Evolutionary conservation across 2,329 filamentous ascomycete species (phyloP).

Genomic region (Zymoseptoria tritici): DNA sequence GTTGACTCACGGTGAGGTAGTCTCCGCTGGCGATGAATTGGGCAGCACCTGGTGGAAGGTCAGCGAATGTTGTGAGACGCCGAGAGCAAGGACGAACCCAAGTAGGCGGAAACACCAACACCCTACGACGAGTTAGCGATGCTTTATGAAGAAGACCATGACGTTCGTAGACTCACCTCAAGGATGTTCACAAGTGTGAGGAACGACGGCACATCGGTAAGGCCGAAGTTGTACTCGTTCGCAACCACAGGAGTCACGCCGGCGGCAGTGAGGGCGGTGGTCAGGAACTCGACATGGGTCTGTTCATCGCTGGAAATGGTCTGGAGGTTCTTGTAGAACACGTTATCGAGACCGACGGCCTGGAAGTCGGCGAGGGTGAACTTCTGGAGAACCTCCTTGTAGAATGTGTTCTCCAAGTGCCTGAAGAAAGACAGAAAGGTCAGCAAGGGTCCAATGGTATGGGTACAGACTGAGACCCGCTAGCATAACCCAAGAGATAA

Average conservation of each 20-base stretch:
- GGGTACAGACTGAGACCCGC: too few relatives aligned
- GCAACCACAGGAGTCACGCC: constrained; percentile 46
- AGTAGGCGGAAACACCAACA: too few relatives aligned
- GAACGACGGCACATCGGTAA: constrained; percentile 36
- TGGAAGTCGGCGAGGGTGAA: constrained; percentile 49
- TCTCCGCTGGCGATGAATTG: too few relatives aligned
- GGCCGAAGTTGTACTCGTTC: constrained; percentile 50
- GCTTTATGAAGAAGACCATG: too few relatives aligned
- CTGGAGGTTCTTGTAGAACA: constrained; percentile 52
- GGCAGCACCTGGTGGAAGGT: too few relatives aligned
- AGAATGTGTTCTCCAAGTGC: constrained; percentile 54
- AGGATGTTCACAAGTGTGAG: too few relatives aligned
- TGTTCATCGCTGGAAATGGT: constrained; percentile 51
- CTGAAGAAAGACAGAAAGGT: constrained; percentile 29
- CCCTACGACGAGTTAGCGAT: too few relatives aligned
- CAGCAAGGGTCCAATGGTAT: constrained; percentile 19
- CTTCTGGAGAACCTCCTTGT: constrained; percentile 51
- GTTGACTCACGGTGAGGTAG: too few relatives aligned
- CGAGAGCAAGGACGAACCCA: too few relatives aligned
- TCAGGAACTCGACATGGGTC: constrained; percentile 52
- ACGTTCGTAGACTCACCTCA: too few relatives aligned
- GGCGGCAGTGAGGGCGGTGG: constrained; percentile 35
- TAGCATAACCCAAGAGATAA: too few relatives aligned
- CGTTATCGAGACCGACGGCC: constrained; percentile 41
- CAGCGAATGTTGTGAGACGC: too few relatives aligned